These are phyloP conservation scores for Xylaria digitata DNA, from an alignment of 2,329 filamentous ascomycete species.

Conservation along the genomic window DNA sequence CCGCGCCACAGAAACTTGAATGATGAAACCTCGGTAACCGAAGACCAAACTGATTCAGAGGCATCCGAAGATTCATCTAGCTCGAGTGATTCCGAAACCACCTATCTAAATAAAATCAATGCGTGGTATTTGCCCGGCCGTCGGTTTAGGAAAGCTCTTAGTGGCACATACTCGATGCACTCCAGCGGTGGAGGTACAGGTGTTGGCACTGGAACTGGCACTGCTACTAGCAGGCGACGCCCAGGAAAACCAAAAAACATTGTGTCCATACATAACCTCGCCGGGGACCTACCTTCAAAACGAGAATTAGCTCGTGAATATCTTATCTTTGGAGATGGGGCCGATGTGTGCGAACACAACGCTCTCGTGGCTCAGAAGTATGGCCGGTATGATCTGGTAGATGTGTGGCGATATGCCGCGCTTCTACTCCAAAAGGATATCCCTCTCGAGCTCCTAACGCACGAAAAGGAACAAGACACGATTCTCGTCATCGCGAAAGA, in stretches of 20 bases:
- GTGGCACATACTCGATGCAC: constrained; percentile 66
- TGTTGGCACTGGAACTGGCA: constrained; percentile 67
- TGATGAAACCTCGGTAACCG: constrained; percentile 63
- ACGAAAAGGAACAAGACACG: constrained; percentile 66
- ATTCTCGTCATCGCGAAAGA: constrained; percentile 77
- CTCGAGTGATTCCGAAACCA: constrained; percentile 71
- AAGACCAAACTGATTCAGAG: constrained; percentile 64
- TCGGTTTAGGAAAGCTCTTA: constrained; percentile 66
- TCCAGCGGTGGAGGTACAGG: constrained; percentile 72
- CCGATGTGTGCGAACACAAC: constrained; percentile 87
- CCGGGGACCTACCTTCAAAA: constrained; percentile 80
- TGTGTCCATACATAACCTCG: constrained; percentile 78
- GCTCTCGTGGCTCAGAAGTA: constrained; percentile 78
- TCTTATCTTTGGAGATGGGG: constrained; percentile 82
- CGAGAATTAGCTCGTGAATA: constrained; percentile 81
- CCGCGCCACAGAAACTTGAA: constrained; percentile 59
- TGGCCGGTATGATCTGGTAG: constrained; percentile 76
- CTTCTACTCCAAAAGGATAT: constrained; percentile 82
- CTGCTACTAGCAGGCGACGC: constrained; percentile 63
- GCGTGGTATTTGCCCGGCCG: constrained; percentile 67
- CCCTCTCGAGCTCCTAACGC: constrained; percentile 72
- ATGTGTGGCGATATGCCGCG: constrained; percentile 85
- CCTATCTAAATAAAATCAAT: constrained; percentile 69
- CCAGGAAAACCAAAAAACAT: constrained; percentile 70
- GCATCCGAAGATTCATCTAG: constrained; percentile 62